Base-by-base conservation (phyloP, 2,329 filamentous ascomycete genomes). In the Cercospora sesami region DNA sequence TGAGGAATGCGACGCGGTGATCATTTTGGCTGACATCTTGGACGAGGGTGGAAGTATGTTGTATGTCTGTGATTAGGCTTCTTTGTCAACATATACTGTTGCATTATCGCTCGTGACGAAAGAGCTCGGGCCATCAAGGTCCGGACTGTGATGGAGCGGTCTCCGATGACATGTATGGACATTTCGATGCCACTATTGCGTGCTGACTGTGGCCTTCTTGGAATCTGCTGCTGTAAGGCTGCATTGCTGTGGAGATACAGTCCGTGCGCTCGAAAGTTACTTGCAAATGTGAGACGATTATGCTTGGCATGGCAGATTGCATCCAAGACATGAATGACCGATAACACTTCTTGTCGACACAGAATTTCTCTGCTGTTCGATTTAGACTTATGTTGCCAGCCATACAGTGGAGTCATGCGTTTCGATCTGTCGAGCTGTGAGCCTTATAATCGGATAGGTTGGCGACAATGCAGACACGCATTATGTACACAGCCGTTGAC, bases 61-160 rank as follows among this genome's bases (percentile, higher is more conserved):
- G 45, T 3, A 51, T 14, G 45, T 26, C 45, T 51, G 45, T 26
- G 10, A 14, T 51, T 14, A 23, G 18, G 45, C 45, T 23, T 51
- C 45, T 23, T 51, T 51, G 45, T 51, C 21, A 51, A 51, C 45
- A 51, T 51, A 14, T 51, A 51, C 18, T 51, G 10, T 51, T 14
- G 45, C 45, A 51, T 4, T 51, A 23, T 51, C 21, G 45, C 45
- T 48, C 60, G 45, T 57, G 33, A 31, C 55, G 48, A 64, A 39
- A 64, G 33, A 64, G 62, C 21, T 57, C 51, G 62, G 10, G 53
- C 62, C 62, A 64, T 64, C 62, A 64, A 64, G 30, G 62, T 64
- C 14, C n/a, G 62, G 62, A 64, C 62, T 58, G 21, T 64, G 62
- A 64, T 64, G 62, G 62, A 36, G 30, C 33, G 23, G 23, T 16